Evolutionary conservation across 2,329 filamentous ascomycete species (phyloP), one percentile per base, ranked within the genome.

Genomic region (Lecanicillium sp.): DNA sequence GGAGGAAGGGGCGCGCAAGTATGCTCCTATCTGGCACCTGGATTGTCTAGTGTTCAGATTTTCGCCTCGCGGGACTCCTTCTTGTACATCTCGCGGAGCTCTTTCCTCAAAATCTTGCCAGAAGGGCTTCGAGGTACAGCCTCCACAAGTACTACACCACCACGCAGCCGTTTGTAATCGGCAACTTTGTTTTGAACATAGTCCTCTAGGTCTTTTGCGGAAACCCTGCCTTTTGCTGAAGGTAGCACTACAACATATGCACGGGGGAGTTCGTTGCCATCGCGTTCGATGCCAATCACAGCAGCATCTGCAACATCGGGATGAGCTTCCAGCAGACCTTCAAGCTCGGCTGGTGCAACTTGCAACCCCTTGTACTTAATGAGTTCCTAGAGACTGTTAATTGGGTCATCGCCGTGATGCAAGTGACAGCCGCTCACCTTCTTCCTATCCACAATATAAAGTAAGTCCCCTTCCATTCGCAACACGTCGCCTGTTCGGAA

Each of bases 401-500:
- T 27, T 13, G 29, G 17, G 2, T 17, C 29, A 11, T 15, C 9
- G 28, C 5, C 29, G 12, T n/a, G 28, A 11, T 32, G 25, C 5
- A 22, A 6, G 32, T 4, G 12, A n/a, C 12, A 13, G 32, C 25
- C 34, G 40, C 46, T 45, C 39, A 57, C 76, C 68, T 87, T 88
- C 42, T 86, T 79, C 11, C 86, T 76, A 53, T 92, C 87, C 1
- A 87, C 87, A 48, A 94, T 86, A 62, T 77, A 87, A 49, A 88
- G 81, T 36, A 79, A 76, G 13, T 83, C 69, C 29, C 71, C 61
- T 46, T 88, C 79, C 56, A 85, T 77, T 43, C 81, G 75, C 0
- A 85, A 82, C 4, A 90, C 74, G 51, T 94, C 87, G 0, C 86
- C 87, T 0, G 86, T 89, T 51, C 81, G 81, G 68, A 90, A 88